A percentile compares a stretch with the other conserved stretches of the same genome.
Evolutionary conservation across 2,329 filamentous ascomycete species (phyloP).

Genomic region (Colletotrichum theobromicola): DNA sequence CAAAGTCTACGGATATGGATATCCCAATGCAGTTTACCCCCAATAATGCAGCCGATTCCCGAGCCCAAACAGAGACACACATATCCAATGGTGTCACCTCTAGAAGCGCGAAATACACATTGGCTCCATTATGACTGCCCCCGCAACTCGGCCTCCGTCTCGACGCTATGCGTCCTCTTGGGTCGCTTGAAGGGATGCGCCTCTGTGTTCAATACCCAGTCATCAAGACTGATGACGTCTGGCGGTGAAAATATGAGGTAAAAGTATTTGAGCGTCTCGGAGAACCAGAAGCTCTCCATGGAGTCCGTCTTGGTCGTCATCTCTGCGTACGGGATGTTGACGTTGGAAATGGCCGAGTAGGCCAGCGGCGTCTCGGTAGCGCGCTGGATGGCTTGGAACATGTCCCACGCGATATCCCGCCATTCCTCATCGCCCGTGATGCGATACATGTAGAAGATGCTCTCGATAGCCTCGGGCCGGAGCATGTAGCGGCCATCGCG

Average conservation of each 20-base stretch:
- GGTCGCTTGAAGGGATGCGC: conserved; percentile 54
- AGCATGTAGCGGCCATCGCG: conserved; percentile 49
- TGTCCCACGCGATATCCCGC: conserved; percentile 51
- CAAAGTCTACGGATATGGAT: background rate
- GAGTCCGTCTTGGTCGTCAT: conserved; percentile 22
- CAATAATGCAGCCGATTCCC: background rate
- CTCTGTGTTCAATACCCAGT: conserved; percentile 70
- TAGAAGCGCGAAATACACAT: background rate
- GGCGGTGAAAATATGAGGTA: conserved; percentile 74
- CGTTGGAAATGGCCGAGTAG: conserved; percentile 42
- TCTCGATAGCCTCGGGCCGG: conserved; percentile 58
- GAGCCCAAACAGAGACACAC: background rate
- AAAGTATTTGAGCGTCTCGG: conserved; percentile 81
- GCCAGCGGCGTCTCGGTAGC: conserved; percentile 49
- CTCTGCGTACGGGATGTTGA: conserved; percentile 8
- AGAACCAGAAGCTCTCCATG: conserved; percentile 68
- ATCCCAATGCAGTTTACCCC: background rate
- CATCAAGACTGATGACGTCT: conserved; percentile 68
- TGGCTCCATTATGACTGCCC: background rate
- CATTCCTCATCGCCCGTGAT: conserved; percentile 50
- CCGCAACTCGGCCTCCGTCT: conserved; percentile 7
- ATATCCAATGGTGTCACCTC: background rate
- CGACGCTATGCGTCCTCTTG: conserved; percentile 7
- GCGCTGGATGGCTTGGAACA: conserved; percentile 49
- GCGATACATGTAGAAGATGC: conserved; percentile 56